Evolutionary conservation across 1,284 basidiomycete species (phyloP), one percentile per base, ranked within the genome.

Genomic region (Papiliotrema fonsecae): DNA sequence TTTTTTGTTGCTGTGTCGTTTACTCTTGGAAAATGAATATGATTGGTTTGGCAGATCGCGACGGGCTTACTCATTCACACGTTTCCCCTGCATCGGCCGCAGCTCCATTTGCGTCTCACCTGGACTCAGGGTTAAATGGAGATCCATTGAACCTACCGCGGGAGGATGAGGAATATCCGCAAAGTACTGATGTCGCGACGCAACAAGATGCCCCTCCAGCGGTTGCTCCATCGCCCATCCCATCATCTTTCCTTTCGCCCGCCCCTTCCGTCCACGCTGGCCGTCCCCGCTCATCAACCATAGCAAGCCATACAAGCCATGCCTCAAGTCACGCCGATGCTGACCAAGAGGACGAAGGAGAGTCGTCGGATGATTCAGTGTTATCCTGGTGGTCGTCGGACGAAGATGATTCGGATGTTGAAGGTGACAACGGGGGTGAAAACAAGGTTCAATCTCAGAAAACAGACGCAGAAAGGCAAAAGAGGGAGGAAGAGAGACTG

Each of bases 401-500:
- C 45, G 72, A 70, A 25, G 63, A 60, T n/a, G 70, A 65, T 24
- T 60, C 60, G 6, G 60, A 66, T 35, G 57, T 53, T 4, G 59
- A 64, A 25, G 24, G 40, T 22, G 35, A 37, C 7, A 19, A 11
- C 18, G 18, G 7, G 13, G 47, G 43, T 26, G 19, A 79, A n/a
- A n/a, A n/a, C n/a, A n/a, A n/a, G n/a, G n/a, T n/a, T n/a, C n/a
- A n/a, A n/a, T n/a, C n/a, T n/a, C n/a, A n/a, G 10, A 62, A 63
- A 19, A 51, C 60, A 10, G 48, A 56, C 19, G 46, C 32, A 4
- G 69, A 75, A 28, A 31, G 30, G 30, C 16, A 16, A 16, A 31
- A 67, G 36, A 77, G 77, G 40, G 77, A 79, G 36, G 78, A 57
- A 4, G 83, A 86, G 49, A 77, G 79, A 16, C 78, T 79, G 56